Percentiles rank a stretch among this genome's conserved stretches.
Evolutionary conservation across 225 moss, liverwort and hornwort species (phyloP).

Genomic region (Anthoceros angustus): DNA sequence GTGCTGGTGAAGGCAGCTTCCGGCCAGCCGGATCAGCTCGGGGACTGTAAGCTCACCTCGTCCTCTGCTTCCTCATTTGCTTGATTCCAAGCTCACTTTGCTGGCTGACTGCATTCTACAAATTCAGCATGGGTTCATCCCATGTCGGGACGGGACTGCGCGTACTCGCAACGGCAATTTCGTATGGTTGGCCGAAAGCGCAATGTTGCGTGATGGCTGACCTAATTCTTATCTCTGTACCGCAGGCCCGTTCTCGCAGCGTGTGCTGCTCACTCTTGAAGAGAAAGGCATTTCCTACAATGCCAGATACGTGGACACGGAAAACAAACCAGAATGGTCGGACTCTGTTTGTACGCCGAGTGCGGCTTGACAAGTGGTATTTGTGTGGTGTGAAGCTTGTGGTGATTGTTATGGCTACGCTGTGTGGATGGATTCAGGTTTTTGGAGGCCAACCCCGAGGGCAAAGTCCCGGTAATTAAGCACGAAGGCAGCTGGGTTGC

Average conservation of each 20-base stretch:
- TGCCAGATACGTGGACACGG: conserved; percentile 44
- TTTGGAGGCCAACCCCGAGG: conserved; percentile 77
- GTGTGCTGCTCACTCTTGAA: conserved; percentile 74
- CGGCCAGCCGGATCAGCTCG: conserved; percentile 73
- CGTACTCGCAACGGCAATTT: too few species aligned
- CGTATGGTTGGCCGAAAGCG: too few species aligned
- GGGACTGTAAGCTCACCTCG: conserved; percentile 48
- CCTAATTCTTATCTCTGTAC: too few species aligned
- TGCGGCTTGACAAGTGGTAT: background rate
- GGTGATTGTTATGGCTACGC: background rate
- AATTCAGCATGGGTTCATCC: background rate
- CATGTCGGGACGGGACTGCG: background rate
- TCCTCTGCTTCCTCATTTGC: background rate
- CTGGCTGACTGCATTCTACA: background rate
- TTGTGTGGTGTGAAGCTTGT: background rate
- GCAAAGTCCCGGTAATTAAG: conserved; percentile 89
- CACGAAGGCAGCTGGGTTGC: conserved; percentile 65
- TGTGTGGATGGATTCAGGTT: conserved; percentile 36
- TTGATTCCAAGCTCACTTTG: background rate
- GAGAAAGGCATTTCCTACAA: conserved; percentile 55
- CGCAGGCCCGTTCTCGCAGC: conserved; percentile 85
- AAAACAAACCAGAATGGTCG: conserved; percentile 90
- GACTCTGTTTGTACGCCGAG: background rate
- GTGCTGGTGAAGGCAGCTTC: conserved; percentile 78
- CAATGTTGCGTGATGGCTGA: too few species aligned